phyloP scores from a whole-genome alignment of 2,329 filamentous ascomycete species.

The Fusarium sp. region DNA sequence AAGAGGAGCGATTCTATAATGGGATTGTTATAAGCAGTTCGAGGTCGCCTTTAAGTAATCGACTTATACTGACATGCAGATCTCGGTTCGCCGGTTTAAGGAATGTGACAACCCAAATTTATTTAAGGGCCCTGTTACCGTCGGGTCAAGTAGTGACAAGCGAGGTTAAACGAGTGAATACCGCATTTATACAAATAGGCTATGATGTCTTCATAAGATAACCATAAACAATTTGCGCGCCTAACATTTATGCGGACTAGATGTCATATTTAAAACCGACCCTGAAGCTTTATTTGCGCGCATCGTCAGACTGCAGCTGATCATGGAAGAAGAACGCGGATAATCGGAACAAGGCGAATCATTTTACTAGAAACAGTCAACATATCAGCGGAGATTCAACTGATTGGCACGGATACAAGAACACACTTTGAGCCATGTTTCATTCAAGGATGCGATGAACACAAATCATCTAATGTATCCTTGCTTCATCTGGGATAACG shows the following conservation, averaged over 20 bases:
- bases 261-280: neutral
- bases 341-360: neutral
- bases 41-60: neutral
- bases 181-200: neutral
- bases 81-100: rapidly evolving
- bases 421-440: neutral
- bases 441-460: neutral
- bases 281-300: neutral
- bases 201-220: neutral
- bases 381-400: neutral
- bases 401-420: neutral
- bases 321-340: neutral
- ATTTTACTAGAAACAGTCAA: neutral
- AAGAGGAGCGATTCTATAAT: neutral
- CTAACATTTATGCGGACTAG: neutral
- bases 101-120: neutral
- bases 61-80: neutral
- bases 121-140: no score
- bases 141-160: neutral
- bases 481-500: neutral
- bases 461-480: neutral
- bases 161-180: neutral
- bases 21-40: neutral
- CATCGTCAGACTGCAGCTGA: neutral
- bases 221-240: neutral